Percentiles rank a stretch among this genome's conserved stretches.
phyloP scores from a whole-genome alignment of 2,329 filamentous ascomycete species.

The Colletotrichum cuscutae region DNA sequence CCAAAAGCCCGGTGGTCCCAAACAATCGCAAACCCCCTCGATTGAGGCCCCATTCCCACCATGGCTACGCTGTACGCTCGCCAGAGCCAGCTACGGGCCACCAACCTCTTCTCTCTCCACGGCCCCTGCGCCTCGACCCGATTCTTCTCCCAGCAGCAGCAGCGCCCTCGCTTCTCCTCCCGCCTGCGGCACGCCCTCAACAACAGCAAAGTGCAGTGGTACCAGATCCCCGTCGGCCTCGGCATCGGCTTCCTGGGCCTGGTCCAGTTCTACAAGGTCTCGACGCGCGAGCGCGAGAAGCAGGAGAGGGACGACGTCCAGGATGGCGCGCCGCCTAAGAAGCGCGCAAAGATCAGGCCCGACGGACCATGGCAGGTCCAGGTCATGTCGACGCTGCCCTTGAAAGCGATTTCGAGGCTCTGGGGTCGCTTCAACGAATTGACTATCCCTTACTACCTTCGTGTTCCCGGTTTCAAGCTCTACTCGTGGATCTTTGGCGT shows the following conservation, averaged over 20 bases:
- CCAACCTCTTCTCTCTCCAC: constrained; percentile 41
- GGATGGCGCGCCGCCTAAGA: constrained; percentile 57
- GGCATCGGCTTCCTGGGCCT: constrained; percentile 87
- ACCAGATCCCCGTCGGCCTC: constrained; percentile 87
- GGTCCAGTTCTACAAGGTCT: constrained; percentile 85
- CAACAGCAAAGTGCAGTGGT: constrained; percentile 79
- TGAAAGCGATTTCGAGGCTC: constrained; percentile 88
- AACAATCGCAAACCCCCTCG: not conserved
- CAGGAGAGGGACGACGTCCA: constrained; percentile 56
- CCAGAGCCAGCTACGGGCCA: constrained; percentile 47
- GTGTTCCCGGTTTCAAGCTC: constrained; percentile 89
- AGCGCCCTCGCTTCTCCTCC: constrained; percentile 61
- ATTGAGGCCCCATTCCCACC: constrained; percentile 35
- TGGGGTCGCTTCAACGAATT: constrained; percentile 95
- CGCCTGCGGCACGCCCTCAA: constrained; percentile 60
- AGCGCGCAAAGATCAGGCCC: constrained; percentile 73
- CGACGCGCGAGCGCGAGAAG: constrained; percentile 63
- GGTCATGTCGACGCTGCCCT: constrained; percentile 90
- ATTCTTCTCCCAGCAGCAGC: constrained; percentile 53
- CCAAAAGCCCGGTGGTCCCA: constrained; percentile 8
- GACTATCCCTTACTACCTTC: constrained; percentile 86
- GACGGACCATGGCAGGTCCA: constrained; percentile 94
- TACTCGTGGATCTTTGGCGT: constrained; percentile 95
- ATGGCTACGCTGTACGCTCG: constrained; percentile 48
- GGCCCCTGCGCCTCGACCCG: constrained; percentile 43